Conservation (phyloP, 495 filamentous ascomycete species). For the Penicillium simplicissimum region DNA sequence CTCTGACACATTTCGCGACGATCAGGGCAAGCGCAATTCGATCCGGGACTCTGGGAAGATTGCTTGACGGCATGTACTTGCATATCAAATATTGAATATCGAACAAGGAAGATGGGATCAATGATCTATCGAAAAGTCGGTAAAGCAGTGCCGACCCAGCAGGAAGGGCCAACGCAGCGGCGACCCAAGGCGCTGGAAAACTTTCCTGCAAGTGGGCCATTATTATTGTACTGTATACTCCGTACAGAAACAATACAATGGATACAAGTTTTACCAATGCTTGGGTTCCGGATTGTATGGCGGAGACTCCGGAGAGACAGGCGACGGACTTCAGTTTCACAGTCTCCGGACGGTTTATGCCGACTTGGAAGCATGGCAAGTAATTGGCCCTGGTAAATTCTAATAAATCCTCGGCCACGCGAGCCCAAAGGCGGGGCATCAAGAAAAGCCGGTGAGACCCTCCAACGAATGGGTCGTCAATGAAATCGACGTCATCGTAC, state of each 20-base stretch:
- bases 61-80: background rate
- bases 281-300: constrained; percentile 11
- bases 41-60: background rate
- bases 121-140: constrained; percentile 31
- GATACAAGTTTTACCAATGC: background rate
- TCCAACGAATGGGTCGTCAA: background rate
- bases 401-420: constrained; percentile 20
- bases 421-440: constrained; percentile 23
- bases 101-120: constrained; percentile 21
- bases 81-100: constrained; percentile 11
- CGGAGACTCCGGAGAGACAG: constrained; percentile 24
- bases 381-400: background rate
- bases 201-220: constrained; percentile 26
- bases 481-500: constrained; percentile 30
- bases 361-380: background rate
- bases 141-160: constrained; percentile 31
- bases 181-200: constrained; percentile 31
- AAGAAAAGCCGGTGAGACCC: constrained; percentile 32
- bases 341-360: background rate
- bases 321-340: constrained; percentile 17
- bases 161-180: constrained; percentile 22
- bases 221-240: constrained; percentile 15
- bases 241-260: constrained; percentile 17
- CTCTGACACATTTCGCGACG: background rate
- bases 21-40: background rate